Conservation (phyloP, 768 basidiomycete genomes). For the Pisolithus marmoratus region DNA sequence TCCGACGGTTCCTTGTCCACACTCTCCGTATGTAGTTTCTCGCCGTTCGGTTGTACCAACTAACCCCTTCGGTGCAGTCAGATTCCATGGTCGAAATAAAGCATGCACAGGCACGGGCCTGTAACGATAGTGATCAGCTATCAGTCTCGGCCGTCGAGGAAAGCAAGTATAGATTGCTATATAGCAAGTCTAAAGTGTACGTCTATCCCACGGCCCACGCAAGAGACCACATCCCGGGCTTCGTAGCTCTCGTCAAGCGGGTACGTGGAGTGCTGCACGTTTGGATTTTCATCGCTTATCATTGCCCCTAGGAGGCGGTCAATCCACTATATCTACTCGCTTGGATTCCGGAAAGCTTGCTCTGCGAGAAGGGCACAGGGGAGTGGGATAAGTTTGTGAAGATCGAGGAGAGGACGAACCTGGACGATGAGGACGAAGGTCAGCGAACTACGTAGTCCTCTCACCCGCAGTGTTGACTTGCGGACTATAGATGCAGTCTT, state of each 20-base stretch:
- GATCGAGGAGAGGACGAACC: slow-evolving; percentile 61
- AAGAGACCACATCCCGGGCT: slow-evolving; percentile 91
- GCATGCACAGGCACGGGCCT: slow-evolving; percentile 25
- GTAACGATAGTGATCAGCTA: slow-evolving; percentile 10
- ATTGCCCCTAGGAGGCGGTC: slow-evolving; percentile 51
- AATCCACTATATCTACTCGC: slow-evolving; percentile 79
- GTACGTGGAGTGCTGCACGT: slow-evolving; percentile 38
- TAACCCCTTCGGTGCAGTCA: slow-evolving; percentile 25
- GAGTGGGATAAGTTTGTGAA: slow-evolving; percentile 91
- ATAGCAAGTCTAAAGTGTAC: slow-evolving; percentile 92
- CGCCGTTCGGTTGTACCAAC: slow-evolving; percentile 5
- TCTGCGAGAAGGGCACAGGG: slow-evolving; percentile 73
- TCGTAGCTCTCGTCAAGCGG: slow-evolving; percentile 85
- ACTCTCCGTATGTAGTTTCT: slow-evolving; percentile 37
- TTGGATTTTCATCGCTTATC: slow-evolving; percentile 6
- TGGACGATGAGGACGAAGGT: slow-evolving; percentile 74
- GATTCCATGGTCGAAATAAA: slow-evolving; percentile 77
- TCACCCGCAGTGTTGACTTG: slow-evolving; percentile 4
- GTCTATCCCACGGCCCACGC: slow-evolving; percentile 91
- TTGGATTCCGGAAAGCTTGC: slow-evolving; percentile 87
- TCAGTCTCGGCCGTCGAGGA: slow-evolving; percentile 40
- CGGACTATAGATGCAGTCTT: slow-evolving; percentile 63
- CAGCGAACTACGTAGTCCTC: slow-evolving; percentile 14
- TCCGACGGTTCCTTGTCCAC: slow-evolving; percentile 44
- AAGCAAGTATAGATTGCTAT: slow-evolving; percentile 66